A percentile compares a stretch with the other conserved stretches of the same genome.
Evolutionary conservation across 176 grass and related monocot species (phyloP).

Genomic region (Carex scoparia): DNA sequence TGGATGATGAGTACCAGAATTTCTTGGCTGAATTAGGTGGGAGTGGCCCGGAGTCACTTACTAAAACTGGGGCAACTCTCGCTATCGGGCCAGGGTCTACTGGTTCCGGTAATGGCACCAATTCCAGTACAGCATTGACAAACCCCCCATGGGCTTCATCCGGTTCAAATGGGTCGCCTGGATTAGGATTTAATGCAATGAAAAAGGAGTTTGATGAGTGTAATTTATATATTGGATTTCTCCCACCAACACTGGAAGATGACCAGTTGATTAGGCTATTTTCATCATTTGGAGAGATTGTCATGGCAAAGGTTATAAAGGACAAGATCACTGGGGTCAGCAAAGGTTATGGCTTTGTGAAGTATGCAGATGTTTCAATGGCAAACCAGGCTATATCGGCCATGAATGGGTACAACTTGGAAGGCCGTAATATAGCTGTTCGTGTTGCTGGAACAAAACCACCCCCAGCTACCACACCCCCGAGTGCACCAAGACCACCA

Average conservation of each 20-base stretch:
- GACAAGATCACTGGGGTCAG: slow-evolving; percentile 70
- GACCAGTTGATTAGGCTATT: slow-evolving; percentile 64
- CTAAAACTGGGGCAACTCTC: slow-evolving; percentile 55
- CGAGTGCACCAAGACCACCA: slow-evolving; percentile 32
- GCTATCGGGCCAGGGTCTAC: slow-evolving; percentile 38
- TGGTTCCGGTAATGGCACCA: not conserved
- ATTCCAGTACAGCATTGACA: slow-evolving; percentile 30
- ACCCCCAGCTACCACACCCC: slow-evolving; percentile 25
- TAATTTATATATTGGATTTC: slow-evolving; percentile 88
- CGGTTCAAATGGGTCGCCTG: slow-evolving; percentile 23
- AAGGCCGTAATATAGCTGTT: slow-evolving; percentile 80
- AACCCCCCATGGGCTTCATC: slow-evolving; percentile 46
- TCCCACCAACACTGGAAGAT: slow-evolving; percentile 85
- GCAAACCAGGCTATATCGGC: slow-evolving; percentile 70
- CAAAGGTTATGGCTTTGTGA: slow-evolving; percentile 96
- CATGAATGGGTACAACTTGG: slow-evolving; percentile 83
- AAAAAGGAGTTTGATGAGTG: slow-evolving; percentile 88
- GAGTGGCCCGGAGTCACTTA: slow-evolving; percentile 76
- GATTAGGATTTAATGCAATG: slow-evolving; percentile 34
- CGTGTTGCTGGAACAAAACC: slow-evolving; percentile 82
- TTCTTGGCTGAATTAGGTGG: slow-evolving; percentile 91
- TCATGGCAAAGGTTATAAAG: slow-evolving; percentile 96
- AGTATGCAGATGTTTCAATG: slow-evolving; percentile 83
- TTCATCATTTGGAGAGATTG: slow-evolving; percentile 79
- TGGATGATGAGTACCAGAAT: slow-evolving; percentile 98